Evolutionary conservation across 2,329 filamentous ascomycete genomes (phyloP), one percentile per base, ranked within the genome.

Genomic region (Colletotrichum sp.): DNA sequence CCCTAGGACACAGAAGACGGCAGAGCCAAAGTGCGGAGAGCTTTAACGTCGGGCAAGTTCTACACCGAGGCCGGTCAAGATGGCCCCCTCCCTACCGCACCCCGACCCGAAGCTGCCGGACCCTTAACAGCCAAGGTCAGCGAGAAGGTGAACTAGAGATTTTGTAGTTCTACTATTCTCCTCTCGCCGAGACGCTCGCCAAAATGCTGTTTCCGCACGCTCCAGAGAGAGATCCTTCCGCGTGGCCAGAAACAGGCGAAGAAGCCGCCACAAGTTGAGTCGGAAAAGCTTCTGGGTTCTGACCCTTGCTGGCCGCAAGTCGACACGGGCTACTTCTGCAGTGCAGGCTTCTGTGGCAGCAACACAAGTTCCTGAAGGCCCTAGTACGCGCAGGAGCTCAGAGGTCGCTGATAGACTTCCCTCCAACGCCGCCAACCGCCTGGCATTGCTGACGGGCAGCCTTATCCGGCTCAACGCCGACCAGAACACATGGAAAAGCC

Each of bases 161-260:
- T 52, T 52, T 8, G 44, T 52, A 22, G n/a, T n/a, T 25, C n/a
- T 52, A 32, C 59, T 34, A 12, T 32, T 27, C 19, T 62, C 27
- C 59, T 59, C 22, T 67, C 72, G 69, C 61, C 39, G 61, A 67
- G 34, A 62, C 36, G 69, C 36, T 75, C 72, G 72, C 69, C 29
- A 62, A 68, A 72, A 66, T 71, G n/a, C 72, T 32, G 15, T 30
- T 34, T 15, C 52, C 22, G 57, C 65, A 64, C 44, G 59, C 69
- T 75, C 49, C 61, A 52, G 44, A 57, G n/a, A 39, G 66, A 57
- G 61, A 36, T 71, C 32, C 52, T 22, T 66, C 62, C 30, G 27
- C 61, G 9, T 22, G 13, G 64, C 22, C 11, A 68, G 55, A 55
- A n/a, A 57, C 34, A 29, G 19, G 69, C 65, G 32, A 13, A 49